Base-by-base conservation (phyloP, 352 stramenopile species). In the Blastocystis sp. region DNA sequence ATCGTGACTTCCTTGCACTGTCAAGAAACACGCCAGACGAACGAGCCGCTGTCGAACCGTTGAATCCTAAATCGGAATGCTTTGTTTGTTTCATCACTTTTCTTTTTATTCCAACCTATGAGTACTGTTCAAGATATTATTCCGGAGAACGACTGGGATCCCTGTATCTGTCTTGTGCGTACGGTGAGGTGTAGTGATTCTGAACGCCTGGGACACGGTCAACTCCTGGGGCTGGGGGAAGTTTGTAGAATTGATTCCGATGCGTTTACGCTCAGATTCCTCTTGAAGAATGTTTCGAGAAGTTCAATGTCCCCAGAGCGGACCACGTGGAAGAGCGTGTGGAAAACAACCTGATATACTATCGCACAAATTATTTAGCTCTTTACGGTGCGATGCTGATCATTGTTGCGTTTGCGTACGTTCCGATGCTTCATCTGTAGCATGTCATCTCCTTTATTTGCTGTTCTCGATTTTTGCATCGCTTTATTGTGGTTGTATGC, bases 201-300 rank as follows among this genome's bases (percentile, higher is more conserved):
- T 84, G 6, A 39, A 34, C 4, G 5, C 53, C 9, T 84, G 73
- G 73, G 53, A 84, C 9, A 84, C 29, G 9, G 73, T 84, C 26
- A 84, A 84, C 47, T 53, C 53, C 4, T 84, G 73, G 73, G 73
- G 73, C 20, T 84, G 73, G 73, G 73, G 73, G 3, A 84, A 84
- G 43, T 84, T 84, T 45, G 73, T 69, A 66, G 8, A 34, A 26
- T 45, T 8, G 8, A 5, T 4, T 64, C 0, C 20, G 11, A 2
- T 5, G 34, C 2, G 20, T 63, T 64, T 18, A 68, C 7, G 6
- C 23, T n/a, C 66, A 84, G 73, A 45, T 84, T 84, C 50, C 73
- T 13, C 55, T 84, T 13, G 73, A 34, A 20, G 73, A 84, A 29
- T 84, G 73, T 45, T 84, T 84, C 41, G 73, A 84, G 53, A 29